Conservation (phyloP, 1,284 basidiomycete genomes). For the Puccinia horiana region DNA sequence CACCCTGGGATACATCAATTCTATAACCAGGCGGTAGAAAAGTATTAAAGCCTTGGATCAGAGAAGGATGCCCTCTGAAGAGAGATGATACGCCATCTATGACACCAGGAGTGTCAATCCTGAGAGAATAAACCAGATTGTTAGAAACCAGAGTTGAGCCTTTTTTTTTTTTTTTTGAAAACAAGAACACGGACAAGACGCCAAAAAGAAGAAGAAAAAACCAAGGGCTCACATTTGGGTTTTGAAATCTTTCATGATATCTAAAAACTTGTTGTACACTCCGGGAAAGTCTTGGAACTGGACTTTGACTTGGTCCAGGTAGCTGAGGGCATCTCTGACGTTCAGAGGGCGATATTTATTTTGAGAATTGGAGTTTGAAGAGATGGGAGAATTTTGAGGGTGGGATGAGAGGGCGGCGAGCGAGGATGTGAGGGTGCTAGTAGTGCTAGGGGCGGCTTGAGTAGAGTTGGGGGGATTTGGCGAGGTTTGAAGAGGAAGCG, state of each 20-base stretch:
- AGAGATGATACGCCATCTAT: conserved; percentile 94
- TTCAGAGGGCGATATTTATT: conserved; percentile 56
- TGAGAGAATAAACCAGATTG: conserved; percentile 58
- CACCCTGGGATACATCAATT: conserved; percentile 77
- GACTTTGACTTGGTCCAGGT: conserved; percentile 90
- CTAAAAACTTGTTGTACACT: conserved; percentile 77
- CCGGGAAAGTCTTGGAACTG: conserved; percentile 45
- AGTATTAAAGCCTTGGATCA: conserved; percentile 99
- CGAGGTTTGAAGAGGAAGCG: conserved; percentile 9
- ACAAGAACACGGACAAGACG: conserved; percentile 43
- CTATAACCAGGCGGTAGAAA: conserved; percentile 95
- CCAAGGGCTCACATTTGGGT: conserved; percentile 75
- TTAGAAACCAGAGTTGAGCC: neutral
- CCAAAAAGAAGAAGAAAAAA: conserved; percentile 51
- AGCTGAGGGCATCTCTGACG: conserved; percentile 86
- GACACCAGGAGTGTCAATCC: conserved; percentile 97
- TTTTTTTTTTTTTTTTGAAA: no score
- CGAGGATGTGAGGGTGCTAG: conserved; percentile 23
- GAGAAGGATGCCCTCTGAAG: conserved; percentile 86
- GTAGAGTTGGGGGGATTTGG: neutral
- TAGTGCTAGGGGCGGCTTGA: neutral
- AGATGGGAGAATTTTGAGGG: conserved; percentile 9
- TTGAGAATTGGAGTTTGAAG: conserved; percentile 17
- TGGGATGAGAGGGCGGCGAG: conserved; percentile 19
- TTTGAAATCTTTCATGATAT: conserved; percentile 99